A percentile compares a stretch with the other conserved stretches of the same genome.
These are phyloP conservation scores for Phytophthora citrophthora DNA, from an alignment of 352 stramenopile genomes.

Conservation along the genomic window DNA sequence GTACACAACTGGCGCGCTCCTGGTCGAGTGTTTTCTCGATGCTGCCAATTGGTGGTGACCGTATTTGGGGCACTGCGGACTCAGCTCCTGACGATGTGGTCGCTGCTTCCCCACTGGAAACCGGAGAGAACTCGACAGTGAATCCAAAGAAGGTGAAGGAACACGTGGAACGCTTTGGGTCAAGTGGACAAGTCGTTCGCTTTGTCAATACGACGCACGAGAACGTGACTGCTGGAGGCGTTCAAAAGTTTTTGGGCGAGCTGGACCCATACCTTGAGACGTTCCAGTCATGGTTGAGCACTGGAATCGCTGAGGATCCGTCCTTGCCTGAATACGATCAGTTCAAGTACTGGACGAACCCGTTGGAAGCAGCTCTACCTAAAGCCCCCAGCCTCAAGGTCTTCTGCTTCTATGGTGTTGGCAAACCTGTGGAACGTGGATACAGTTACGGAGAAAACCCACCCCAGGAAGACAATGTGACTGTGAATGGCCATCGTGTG, in stretches of 20 bases:
- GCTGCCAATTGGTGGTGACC: constrained; percentile 92
- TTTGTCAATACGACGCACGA: constrained; percentile 58
- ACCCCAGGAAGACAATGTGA: constrained; percentile 38
- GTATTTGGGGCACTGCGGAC: constrained; percentile 80
- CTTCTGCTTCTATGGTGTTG: constrained; percentile 95
- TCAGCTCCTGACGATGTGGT: constrained; percentile 74
- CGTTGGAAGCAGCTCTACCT: constrained; percentile 85
- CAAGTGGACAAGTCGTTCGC: constrained; percentile 55
- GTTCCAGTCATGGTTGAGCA: constrained; percentile 55
- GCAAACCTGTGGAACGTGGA: constrained; percentile 87
- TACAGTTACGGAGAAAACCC: constrained; percentile 78
- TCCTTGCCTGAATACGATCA: constrained; percentile 56
- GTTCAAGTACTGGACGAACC: constrained; percentile 89
- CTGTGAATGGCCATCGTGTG: constrained; percentile 46
- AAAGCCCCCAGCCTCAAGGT: constrained; percentile 93
- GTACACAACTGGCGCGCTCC: constrained; percentile 64
- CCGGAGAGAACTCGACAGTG: constrained; percentile 35
- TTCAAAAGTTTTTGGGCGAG: constrained; percentile 54
- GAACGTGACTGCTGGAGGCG: constrained; percentile 61
- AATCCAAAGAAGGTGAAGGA: constrained; percentile 42
- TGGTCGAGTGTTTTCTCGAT: constrained; percentile 91
- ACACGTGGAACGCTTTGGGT: constrained; percentile 55
- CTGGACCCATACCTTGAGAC: constrained; percentile 57
- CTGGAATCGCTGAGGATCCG: constrained; percentile 53
- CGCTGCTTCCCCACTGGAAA: constrained; percentile 57